These are phyloP conservation scores for Mortierella sp. DNA, from an alignment of 371 early-diverging fungal species.

Conservation along the genomic window DNA sequence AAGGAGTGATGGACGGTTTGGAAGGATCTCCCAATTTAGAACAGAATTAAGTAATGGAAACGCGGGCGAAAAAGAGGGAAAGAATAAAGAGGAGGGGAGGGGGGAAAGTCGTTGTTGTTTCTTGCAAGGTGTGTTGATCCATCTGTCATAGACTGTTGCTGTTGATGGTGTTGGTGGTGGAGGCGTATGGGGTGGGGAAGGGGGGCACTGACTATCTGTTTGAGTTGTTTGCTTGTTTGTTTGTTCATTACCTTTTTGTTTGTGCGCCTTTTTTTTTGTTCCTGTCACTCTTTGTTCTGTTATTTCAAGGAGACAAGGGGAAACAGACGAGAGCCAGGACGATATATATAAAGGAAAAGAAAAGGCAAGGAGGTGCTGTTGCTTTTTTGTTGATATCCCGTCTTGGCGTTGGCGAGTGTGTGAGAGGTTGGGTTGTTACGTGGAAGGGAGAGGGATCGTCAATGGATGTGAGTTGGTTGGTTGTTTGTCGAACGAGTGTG, in stretches of 20 bases:
- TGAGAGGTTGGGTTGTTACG: neutral
- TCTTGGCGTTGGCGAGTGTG: neutral
- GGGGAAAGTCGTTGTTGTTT: too few relatives aligned
- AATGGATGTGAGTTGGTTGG: neutral
- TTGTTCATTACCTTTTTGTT: slow-evolving; percentile 20
- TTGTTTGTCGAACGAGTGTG: neutral
- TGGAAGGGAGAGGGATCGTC: neutral
- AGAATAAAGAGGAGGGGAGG: neutral
- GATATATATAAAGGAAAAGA: neutral
- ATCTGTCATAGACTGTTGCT: too few relatives aligned
- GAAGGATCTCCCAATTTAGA: too few relatives aligned
- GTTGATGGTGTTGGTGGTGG: too few relatives aligned
- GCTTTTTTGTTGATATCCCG: neutral
- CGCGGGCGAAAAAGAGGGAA: too few relatives aligned
- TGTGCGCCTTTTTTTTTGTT: neutral
- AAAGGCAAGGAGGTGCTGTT: slow-evolving; percentile 23
- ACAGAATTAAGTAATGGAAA: too few relatives aligned
- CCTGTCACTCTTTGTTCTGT: neutral
- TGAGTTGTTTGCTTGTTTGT: neutral
- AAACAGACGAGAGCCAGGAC: slow-evolving; percentile 13
- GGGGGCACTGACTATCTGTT: neutral
- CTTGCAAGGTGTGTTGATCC: too few relatives aligned
- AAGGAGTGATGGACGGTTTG: too few relatives aligned
- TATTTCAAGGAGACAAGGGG: slow-evolving; percentile 23
- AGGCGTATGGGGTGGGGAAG: too few relatives aligned